These are phyloP conservation scores for Elaphomyces granulatus DNA, from an alignment of 495 filamentous ascomycete genomes.

Conservation along the genomic window DNA sequence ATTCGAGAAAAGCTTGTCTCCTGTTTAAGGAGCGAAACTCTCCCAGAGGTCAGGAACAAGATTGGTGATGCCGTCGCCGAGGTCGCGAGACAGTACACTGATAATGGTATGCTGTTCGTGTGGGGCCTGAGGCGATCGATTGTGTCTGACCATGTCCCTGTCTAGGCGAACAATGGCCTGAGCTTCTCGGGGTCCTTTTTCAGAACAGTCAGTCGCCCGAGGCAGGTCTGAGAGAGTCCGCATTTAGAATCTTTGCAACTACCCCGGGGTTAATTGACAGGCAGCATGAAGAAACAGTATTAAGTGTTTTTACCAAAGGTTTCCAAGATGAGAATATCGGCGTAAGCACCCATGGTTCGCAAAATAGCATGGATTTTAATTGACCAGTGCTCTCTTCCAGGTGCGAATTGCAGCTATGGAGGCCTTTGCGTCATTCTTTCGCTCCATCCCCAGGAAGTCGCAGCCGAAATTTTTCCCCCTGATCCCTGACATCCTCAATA, in stretches of 20 bases:
- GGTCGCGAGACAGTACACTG: conserved; percentile 83
- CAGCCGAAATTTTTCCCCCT: conserved; percentile 77
- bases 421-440: conserved; percentile 91
- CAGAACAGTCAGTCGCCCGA: conserved; percentile 73
- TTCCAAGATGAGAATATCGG: conserved; percentile 77
- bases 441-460: conserved; percentile 68
- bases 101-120: conserved; percentile 55
- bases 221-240: conserved; percentile 67
- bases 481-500: conserved; percentile 79
- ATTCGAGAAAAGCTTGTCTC: conserved; percentile 74
- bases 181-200: conserved; percentile 75
- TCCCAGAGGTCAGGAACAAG: conserved; percentile 70
- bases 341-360: conserved; percentile 32
- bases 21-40: conserved; percentile 54
- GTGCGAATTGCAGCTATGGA: conserved; percentile 90
- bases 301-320: conserved; percentile 71
- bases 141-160: conserved; percentile 6
- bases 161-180: conserved; percentile 75
- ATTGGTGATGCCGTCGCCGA: conserved; percentile 94
- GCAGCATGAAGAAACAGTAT: conserved; percentile 77
- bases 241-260: conserved; percentile 87
- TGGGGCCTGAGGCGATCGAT: not conserved
- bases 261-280: conserved; percentile 94
- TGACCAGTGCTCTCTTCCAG: conserved; percentile 21
- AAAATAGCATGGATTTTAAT: not conserved